Evolutionary conservation across 1,284 basidiomycete species (phyloP), one percentile per base, ranked within the genome.

Genomic region (Ceratobasidium papillatum): DNA sequence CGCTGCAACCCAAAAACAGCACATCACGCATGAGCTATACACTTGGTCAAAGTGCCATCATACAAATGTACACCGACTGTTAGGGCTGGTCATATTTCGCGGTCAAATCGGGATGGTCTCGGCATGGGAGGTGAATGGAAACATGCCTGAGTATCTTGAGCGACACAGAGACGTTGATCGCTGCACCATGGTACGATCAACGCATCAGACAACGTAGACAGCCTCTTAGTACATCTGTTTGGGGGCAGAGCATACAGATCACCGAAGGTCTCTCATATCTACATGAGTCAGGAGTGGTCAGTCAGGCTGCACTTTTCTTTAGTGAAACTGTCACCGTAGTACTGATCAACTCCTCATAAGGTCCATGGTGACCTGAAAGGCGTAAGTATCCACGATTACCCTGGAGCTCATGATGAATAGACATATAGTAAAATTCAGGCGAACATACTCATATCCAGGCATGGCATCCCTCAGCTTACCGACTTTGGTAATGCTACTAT

Each of bases 361-460:
- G 41, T 69, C 45, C 66, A 69, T 32, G 66, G 66, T 4, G 66
- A 69, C n/a, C 14, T 69, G n/a, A 69, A 69, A 34, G 66, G 22
- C 1, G 66, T 69, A n/a, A n/a, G n/a, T n/a, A n/a, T n/a, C n/a
- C n/a, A n/a, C n/a, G n/a, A n/a, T n/a, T n/a, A n/a, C n/a, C n/a
- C n/a, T n/a, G n/a, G n/a, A n/a, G n/a, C n/a, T n/a, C n/a, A n/a
- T n/a, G n/a, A n/a, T n/a, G n/a, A n/a, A n/a, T n/a, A n/a, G n/a
- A n/a, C n/a, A n/a, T n/a, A n/a, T n/a, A n/a, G n/a, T n/a, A n/a
- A n/a, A n/a, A n/a, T n/a, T 4, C 25, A 64, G 62, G 7, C 27
- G 5, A 64, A 64, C 30, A 41, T 64, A 11, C 25, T 64, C 14
- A 34, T 64, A 7, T 47, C 43, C 25, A 12, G n/a, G 8, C 30